These are phyloP conservation scores for Pseudozyma hubeiensis DNA, from an alignment of 1,284 basidiomycete species.

Conservation along the genomic window DNA sequence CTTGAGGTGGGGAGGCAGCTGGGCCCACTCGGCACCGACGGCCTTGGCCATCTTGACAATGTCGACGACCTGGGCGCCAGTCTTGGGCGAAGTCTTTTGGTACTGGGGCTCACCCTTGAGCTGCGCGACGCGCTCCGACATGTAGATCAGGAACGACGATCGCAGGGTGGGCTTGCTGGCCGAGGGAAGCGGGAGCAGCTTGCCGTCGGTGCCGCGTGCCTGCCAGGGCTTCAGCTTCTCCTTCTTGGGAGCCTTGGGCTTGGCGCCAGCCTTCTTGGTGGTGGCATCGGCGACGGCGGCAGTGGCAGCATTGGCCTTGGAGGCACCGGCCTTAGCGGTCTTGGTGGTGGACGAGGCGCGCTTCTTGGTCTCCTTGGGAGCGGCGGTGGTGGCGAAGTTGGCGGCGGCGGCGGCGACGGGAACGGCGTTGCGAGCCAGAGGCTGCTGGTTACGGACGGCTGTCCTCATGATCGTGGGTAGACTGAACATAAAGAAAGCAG, in stretches of 20 bases:
- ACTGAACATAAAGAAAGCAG: conserved; percentile 41
- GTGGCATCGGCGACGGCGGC: conserved; percentile 22
- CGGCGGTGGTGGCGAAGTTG: conserved; percentile 37
- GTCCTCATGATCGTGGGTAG: conserved; percentile 40
- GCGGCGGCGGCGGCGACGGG: conserved; percentile 29
- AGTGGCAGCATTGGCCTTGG: conserved; percentile 21
- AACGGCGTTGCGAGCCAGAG: conserved; percentile 37
- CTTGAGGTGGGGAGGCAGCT: conserved; percentile 46
- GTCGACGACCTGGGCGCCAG: conserved; percentile 53
- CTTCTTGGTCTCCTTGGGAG: conserved; percentile 48
- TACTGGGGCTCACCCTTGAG: conserved; percentile 50
- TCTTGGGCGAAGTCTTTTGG: conserved; percentile 50
- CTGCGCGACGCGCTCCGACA: conserved; percentile 53
- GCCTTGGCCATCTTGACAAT: conserved; percentile 50
- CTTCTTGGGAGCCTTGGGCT: conserved; percentile 53
- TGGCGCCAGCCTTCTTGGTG: conserved; percentile 40
- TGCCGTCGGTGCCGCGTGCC: conserved; percentile 53
- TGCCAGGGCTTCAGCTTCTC: conserved; percentile 61
- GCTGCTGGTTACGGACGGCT: conserved; percentile 38
- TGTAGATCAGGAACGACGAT: conserved; percentile 59
- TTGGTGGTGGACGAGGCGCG: conserved; percentile 45
- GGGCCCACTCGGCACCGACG: conserved; percentile 57
- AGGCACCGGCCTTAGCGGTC: conserved; percentile 38
- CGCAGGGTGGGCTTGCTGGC: conserved; percentile 60
- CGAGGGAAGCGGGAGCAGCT: conserved; percentile 61